A percentile compares a stretch with the other conserved stretches of the same genome.
These are phyloP conservation scores for Pseudovirgaria hyperparasitica DNA, from an alignment of 2,329 filamentous ascomycete genomes.

Conservation along the genomic window DNA sequence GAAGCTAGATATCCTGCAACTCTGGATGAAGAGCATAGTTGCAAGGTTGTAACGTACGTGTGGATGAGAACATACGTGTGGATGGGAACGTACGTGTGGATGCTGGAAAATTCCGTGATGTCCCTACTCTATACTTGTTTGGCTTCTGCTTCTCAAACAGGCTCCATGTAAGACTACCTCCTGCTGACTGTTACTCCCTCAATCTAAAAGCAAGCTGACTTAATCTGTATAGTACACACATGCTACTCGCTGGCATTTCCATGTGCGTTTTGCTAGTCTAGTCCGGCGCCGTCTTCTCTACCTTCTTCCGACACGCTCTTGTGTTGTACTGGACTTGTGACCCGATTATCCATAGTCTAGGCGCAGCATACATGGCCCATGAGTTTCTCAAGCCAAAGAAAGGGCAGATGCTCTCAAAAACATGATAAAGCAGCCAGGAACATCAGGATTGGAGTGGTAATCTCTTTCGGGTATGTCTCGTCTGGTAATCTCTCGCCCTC, in stretches of 20 bases:
- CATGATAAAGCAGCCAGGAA: constrained; percentile 1
- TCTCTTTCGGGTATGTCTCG: constrained; percentile 5
- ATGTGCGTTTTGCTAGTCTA: constrained; percentile 2
- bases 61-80: too few species aligned
- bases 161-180: constrained; percentile 6
- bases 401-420: constrained; percentile 3
- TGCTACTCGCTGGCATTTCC: constrained; percentile 1
- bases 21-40: constrained; percentile 21
- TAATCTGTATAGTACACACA: constrained; percentile 3
- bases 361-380: constrained; percentile 2
- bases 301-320: constrained; percentile 3
- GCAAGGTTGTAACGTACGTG: too few species aligned
- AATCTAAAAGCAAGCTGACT: too few species aligned
- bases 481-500: constrained; percentile 11
- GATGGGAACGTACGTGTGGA: constrained; percentile 20
- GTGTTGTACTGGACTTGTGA: constrained; percentile 1
- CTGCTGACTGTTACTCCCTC: too few species aligned
- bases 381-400: constrained; percentile 1
- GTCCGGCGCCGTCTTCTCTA: constrained; percentile 2
- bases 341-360: constrained; percentile 1
- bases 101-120: constrained; percentile 17
- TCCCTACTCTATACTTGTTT: constrained; percentile 15
- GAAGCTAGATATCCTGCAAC: constrained; percentile 11
- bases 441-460: constrained; percentile 1
- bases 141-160: constrained; percentile 16